These are phyloP conservation scores for Russula lepida DNA, from an alignment of 768 basidiomycete species.

Conservation along the genomic window DNA sequence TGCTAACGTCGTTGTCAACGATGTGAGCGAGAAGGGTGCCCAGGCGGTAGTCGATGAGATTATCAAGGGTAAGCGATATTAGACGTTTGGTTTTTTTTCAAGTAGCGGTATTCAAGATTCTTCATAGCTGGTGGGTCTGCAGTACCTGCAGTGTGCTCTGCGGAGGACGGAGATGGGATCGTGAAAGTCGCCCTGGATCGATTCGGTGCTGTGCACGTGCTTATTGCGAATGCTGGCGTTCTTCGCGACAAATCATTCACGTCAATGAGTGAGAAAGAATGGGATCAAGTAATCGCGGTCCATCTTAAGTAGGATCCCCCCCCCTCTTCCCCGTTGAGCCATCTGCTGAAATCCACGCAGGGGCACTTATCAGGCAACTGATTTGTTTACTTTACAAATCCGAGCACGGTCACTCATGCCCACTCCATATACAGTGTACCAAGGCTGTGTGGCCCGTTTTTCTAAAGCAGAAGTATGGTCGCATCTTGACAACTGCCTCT, in stretches of 20 bases:
- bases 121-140: slow-evolving; percentile 81
- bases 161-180: slow-evolving; percentile 85
- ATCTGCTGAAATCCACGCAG: slow-evolving; percentile 27
- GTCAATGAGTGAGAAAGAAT: slow-evolving; percentile 84
- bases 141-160: slow-evolving; percentile 70
- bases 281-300: slow-evolving; percentile 86
- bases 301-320: slow-evolving; percentile 52
- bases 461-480: slow-evolving; percentile 92
- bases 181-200: slow-evolving; percentile 80
- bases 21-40: slow-evolving; percentile 82
- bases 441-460: slow-evolving; percentile 97
- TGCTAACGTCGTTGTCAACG: slow-evolving; percentile 96
- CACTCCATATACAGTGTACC: slow-evolving; percentile 48
- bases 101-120: not conserved
- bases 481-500: slow-evolving; percentile 91
- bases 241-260: slow-evolving; percentile 89
- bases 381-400: not conserved
- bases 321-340: not conserved
- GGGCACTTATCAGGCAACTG: slow-evolving; percentile 74
- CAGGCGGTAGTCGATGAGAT: slow-evolving; percentile 83
- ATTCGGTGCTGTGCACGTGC: slow-evolving; percentile 81
- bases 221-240: slow-evolving; percentile 91
- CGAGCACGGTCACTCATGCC: not conserved
- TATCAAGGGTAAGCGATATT: slow-evolving; percentile 46
- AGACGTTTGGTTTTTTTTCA: not conserved